Base-by-base conservation (phyloP, 1,284 basidiomycete genomes). In the Mycosarcoma mackinlayi region DNA sequence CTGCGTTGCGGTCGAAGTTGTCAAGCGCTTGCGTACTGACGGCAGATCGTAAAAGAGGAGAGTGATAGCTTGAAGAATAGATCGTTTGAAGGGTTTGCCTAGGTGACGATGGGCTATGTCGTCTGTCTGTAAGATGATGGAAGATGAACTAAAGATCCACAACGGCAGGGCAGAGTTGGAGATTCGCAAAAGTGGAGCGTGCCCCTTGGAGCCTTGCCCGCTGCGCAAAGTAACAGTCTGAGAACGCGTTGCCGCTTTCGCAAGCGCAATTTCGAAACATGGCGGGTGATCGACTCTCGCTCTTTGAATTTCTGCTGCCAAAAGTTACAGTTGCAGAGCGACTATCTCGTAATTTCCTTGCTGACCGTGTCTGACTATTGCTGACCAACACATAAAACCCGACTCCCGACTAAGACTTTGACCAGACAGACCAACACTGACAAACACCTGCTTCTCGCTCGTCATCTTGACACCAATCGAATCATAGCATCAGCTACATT, bases 381-480 rank as follows among this genome's bases (percentile, higher is more conserved):
- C 52, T 62, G 47, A 62, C 60, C 35, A 62, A 62, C 42, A 21
- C n/a, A 8, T n/a, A n/a, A 16, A 14, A 11, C 24, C 60, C 60
- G 60, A 62, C 42, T 62, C 40, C 52, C 60, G 53, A 30, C 18
- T 13, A 0, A 24, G 18, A 21, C 39, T 10, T 31, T 16, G 38
- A 16, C 39, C 16, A 16, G 35, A 51, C 31, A 21, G 24, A 31
- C 48, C 49, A 50, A 35, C 42, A 27, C 42, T 10, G 23, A 25
- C 14, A 5, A 39, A 39, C 39, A 34, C 11, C 18, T n/a, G n/a
- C n/a, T n/a, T n/a, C n/a, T n/a, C n/a, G n/a, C n/a, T n/a, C n/a
- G n/a, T n/a, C n/a, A n/a, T n/a, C n/a, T n/a, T n/a, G n/a, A n/a
- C n/a, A n/a, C n/a, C n/a, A n/a, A n/a, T n/a, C n/a, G n/a, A n/a